phyloP scores from a whole-genome alignment of 2,329 filamentous ascomycete genomes.

The Curvularia verruculosa region DNA sequence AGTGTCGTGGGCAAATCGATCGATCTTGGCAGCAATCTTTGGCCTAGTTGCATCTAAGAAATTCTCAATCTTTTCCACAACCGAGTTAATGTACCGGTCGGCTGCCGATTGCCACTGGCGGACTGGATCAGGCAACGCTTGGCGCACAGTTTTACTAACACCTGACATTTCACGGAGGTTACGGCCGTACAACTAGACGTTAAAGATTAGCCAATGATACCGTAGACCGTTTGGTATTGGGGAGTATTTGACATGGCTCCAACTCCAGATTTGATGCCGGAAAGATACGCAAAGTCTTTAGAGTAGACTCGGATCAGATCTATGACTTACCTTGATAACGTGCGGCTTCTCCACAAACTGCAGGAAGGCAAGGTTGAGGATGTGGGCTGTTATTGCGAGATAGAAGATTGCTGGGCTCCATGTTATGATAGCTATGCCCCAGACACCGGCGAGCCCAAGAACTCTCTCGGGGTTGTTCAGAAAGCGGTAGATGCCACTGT shows the following conservation, averaged over 20 bases:
- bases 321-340: slow-evolving; percentile 61
- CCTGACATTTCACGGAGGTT: slow-evolving; percentile 85
- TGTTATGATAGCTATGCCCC: slow-evolving; percentile 92
- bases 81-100: slow-evolving; percentile 84
- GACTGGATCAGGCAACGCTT: slow-evolving; percentile 81
- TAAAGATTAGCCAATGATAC: background rate
- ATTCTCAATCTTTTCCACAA: slow-evolving; percentile 87
- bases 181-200: slow-evolving; percentile 72
- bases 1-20: slow-evolving; percentile 85
- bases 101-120: slow-evolving; percentile 84
- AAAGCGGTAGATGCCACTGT: slow-evolving; percentile 97
- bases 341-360: slow-evolving; percentile 94
- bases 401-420: slow-evolving; percentile 87
- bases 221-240: background rate
- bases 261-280: background rate
- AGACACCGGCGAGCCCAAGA: slow-evolving; percentile 90
- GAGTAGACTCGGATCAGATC: background rate
- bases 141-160: slow-evolving; percentile 87
- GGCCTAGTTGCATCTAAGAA: slow-evolving; percentile 84
- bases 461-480: slow-evolving; percentile 97
- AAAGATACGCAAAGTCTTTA: background rate
- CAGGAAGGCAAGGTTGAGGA: slow-evolving; percentile 84
- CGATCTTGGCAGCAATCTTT: slow-evolving; percentile 84
- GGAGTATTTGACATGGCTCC: too few relatives aligned
- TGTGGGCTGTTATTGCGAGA: slow-evolving; percentile 83